phyloP scores from a whole-genome alignment of 2,329 filamentous ascomycete genomes.

The Colletotrichum shisoi region DNA sequence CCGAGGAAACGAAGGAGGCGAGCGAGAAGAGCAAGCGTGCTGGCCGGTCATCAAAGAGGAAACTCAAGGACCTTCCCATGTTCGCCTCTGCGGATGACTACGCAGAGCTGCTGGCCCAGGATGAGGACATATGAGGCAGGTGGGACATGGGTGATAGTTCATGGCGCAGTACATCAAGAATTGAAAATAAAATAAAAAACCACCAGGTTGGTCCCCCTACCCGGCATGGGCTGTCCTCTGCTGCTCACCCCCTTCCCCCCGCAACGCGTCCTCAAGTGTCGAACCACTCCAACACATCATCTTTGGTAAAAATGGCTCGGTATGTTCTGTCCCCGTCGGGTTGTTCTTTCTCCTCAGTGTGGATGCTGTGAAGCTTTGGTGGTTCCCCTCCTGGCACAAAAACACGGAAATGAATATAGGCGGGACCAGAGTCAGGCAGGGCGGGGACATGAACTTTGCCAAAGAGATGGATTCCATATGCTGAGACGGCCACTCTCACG shows the following conservation, averaged over 20 bases:
- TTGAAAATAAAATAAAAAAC: background rate
- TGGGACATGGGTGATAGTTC: background rate
- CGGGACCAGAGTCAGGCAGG: constrained; percentile 48
- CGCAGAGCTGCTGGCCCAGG: constrained; percentile 79
- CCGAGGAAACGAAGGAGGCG: constrained; percentile 41
- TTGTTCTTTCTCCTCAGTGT: constrained; percentile 56
- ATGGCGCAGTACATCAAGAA: background rate
- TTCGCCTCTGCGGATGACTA: constrained; percentile 97
- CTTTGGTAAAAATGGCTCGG: constrained; percentile 56
- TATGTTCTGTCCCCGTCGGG: constrained; percentile 54
- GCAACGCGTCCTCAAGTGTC: constrained; percentile 50
- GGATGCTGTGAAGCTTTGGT: constrained; percentile 57
- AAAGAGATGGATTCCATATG: constrained; percentile 60
- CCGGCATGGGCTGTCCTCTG: background rate
- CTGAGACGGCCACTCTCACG: constrained; percentile 56
- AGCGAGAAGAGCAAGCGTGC: constrained; percentile 53
- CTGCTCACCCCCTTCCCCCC: too few species aligned
- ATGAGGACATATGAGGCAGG: constrained; percentile 60
- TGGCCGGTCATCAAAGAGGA: constrained; percentile 74
- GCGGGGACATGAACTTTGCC: constrained; percentile 59
- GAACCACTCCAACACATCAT: constrained; percentile 62
- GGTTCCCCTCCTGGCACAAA: constrained; percentile 51
- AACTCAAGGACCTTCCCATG: constrained; percentile 86
- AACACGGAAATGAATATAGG: constrained; percentile 59
- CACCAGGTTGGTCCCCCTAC: too few species aligned